A percentile compares a stretch with the other conserved stretches of the same genome.
Evolutionary conservation across 2,329 filamentous ascomycete genomes (phyloP).

Genomic region (Xylariaceae sp.): DNA sequence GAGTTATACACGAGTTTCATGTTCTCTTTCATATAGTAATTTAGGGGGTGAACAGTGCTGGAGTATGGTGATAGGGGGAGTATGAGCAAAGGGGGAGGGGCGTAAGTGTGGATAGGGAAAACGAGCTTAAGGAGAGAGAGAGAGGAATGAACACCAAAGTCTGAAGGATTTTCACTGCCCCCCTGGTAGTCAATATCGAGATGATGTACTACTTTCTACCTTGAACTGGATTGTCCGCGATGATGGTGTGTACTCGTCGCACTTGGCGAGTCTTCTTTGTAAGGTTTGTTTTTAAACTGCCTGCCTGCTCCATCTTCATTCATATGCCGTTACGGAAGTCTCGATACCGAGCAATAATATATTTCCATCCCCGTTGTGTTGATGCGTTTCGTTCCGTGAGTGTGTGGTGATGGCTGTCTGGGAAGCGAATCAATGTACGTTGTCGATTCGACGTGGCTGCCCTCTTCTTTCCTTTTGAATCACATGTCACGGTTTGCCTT

Average conservation of each 20-base stretch:
- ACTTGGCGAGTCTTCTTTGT: no score
- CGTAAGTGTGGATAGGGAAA: conserved; percentile 4
- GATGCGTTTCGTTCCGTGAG: no score
- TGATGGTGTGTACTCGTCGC: no score
- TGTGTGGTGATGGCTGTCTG: no score
- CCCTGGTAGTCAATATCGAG: not conserved
- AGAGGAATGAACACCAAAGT: not conserved
- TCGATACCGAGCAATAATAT: no score
- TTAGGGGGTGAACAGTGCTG: not conserved
- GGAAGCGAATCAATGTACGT: no score
- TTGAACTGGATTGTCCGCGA: not conserved
- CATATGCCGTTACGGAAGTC: no score
- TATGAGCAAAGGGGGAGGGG: not conserved
- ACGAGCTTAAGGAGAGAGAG: conserved; percentile 6
- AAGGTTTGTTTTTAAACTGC: no score
- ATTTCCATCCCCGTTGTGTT: no score
- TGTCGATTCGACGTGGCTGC: no score
- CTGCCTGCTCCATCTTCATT: not conserved
- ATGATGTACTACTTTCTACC: not conserved
- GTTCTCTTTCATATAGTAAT: conserved; percentile 12
- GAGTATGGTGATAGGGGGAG: not conserved
- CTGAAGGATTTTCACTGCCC: not conserved
- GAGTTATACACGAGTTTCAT: conserved; percentile 11
- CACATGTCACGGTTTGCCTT: no score
- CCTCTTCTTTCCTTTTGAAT: no score